phyloP scores from a whole-genome alignment of 495 filamentous ascomycete genomes.

The Aspergillus avenaceus region DNA sequence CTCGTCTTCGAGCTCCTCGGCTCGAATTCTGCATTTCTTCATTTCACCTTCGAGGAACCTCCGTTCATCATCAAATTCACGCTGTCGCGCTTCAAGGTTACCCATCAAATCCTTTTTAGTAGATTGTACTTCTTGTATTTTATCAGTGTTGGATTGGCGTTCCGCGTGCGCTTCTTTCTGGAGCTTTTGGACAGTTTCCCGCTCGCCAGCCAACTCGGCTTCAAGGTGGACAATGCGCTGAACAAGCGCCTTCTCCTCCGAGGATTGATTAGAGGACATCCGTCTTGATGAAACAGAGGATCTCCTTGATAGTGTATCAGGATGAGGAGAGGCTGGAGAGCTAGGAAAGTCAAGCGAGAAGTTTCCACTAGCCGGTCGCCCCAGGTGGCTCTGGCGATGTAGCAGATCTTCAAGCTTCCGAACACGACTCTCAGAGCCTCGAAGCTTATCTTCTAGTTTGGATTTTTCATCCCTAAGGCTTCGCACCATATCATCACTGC shows the following conservation, averaged over 20 bases:
- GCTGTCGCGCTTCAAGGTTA: conserved; percentile 88
- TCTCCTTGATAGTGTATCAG: conserved; percentile 53
- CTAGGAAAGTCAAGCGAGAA: conserved; percentile 52
- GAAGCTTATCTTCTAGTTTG: conserved; percentile 75
- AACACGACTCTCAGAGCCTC: conserved; percentile 84
- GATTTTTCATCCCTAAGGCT: conserved; percentile 73
- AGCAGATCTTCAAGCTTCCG: conserved; percentile 89
- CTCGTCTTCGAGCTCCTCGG: conserved; percentile 88
- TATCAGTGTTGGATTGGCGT: conserved; percentile 59
- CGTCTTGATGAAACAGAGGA: conserved; percentile 64
- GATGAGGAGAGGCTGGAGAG: conserved; percentile 49
- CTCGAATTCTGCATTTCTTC: conserved; percentile 63
- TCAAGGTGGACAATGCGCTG: conserved; percentile 77
- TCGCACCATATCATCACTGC: conserved; percentile 74
- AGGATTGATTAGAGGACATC: conserved; percentile 61
- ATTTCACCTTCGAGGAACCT: conserved; percentile 76
- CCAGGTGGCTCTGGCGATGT: conserved; percentile 75
- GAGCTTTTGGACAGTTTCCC: conserved; percentile 51
- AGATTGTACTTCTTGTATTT: conserved; percentile 76
- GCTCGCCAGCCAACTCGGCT: conserved; percentile 67
- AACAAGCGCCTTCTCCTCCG: conserved; percentile 60
- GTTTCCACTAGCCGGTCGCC: conserved; percentile 64
- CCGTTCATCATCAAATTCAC: conserved; percentile 82
- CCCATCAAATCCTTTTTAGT: conserved; percentile 93
- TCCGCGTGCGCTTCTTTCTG: conserved; percentile 63